Conservation (phyloP, 2,329 filamentous ascomycete genomes). For the Epichloe glyceriae region DNA sequence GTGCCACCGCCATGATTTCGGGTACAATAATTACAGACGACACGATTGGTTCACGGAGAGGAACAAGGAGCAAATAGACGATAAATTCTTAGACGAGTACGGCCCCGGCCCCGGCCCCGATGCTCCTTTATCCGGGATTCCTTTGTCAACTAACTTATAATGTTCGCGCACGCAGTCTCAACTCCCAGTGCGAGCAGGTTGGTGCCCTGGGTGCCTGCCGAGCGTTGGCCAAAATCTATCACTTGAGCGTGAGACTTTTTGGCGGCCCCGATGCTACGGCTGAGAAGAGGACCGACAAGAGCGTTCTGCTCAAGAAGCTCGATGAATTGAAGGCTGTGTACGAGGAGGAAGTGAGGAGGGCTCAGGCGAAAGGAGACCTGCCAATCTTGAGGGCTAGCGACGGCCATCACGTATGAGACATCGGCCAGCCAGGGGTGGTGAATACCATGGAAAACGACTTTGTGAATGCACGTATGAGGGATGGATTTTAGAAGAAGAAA, state of each 20-base stretch:
- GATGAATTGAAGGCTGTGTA: neutral
- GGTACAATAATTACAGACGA: conserved; percentile 37
- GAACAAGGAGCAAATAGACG: conserved; percentile 27
- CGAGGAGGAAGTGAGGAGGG: neutral
- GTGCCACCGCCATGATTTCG: conserved; percentile 44
- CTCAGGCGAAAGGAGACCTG: neutral
- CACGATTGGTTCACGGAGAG: conserved; percentile 21
- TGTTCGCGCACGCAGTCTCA: neutral
- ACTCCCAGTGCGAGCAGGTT: neutral
- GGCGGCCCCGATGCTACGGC: neutral
- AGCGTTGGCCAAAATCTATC: neutral
- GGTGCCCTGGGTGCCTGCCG: neutral
- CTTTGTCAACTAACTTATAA: neutral
- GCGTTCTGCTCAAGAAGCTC: neutral
- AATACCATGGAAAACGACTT: no score
- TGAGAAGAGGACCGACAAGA: neutral
- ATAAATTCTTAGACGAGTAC: conserved; percentile 33
- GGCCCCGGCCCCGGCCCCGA: neutral
- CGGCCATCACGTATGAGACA: no score
- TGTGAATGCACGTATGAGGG: no score
- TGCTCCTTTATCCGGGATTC: neutral
- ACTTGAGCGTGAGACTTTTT: neutral
- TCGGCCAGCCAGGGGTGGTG: no score
- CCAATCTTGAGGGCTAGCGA: neutral
- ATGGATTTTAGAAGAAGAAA: no score